Evolutionary conservation across 2,329 filamentous ascomycete species (phyloP).

Genomic region (Pseudomassariella vexata): DNA sequence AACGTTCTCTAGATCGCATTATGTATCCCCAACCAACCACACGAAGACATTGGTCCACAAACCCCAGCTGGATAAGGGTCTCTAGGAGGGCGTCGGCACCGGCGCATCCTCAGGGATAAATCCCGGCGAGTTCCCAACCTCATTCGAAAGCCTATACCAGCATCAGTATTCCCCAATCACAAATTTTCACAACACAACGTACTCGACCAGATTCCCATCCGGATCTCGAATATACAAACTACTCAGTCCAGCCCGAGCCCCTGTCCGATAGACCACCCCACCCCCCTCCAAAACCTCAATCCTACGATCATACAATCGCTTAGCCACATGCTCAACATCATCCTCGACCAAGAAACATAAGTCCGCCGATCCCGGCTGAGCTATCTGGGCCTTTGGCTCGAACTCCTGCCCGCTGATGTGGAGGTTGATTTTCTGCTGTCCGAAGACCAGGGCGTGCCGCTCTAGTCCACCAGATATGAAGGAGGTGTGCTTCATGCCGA

Average conservation of each 20-base stretch:
- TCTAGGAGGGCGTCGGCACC: too few species aligned
- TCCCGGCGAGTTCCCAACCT: slow-evolving; percentile 1
- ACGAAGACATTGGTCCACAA: too few species aligned
- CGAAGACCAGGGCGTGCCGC: slow-evolving; percentile 51
- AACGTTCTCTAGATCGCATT: too few species aligned
- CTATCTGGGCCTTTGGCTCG: slow-evolving; percentile 49
- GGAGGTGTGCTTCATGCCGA: slow-evolving; percentile 51
- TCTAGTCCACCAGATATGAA: slow-evolving; percentile 33
- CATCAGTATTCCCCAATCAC: neutral
- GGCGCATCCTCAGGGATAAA: too few species aligned
- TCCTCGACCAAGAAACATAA: slow-evolving; percentile 53
- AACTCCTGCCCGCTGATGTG: slow-evolving; percentile 54
- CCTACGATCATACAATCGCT: slow-evolving; percentile 31
- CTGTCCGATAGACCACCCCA: slow-evolving; percentile 47
- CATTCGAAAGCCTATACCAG: slow-evolving; percentile 4
- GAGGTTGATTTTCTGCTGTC: slow-evolving; percentile 55
- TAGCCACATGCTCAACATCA: slow-evolving; percentile 39
- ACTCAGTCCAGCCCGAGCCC: slow-evolving; percentile 46
- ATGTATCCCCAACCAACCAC: too few species aligned
- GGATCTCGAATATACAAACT: slow-evolving; percentile 58
- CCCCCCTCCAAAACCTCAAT: slow-evolving; percentile 46
- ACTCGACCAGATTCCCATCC: slow-evolving; percentile 59
- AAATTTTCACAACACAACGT: slow-evolving; percentile 16
- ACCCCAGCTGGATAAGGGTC: too few species aligned
- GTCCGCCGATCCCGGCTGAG: slow-evolving; percentile 52